These are phyloP conservation scores for Coelastrella sp. DNA, from an alignment of 139 green algal species.

Conservation along the genomic window DNA sequence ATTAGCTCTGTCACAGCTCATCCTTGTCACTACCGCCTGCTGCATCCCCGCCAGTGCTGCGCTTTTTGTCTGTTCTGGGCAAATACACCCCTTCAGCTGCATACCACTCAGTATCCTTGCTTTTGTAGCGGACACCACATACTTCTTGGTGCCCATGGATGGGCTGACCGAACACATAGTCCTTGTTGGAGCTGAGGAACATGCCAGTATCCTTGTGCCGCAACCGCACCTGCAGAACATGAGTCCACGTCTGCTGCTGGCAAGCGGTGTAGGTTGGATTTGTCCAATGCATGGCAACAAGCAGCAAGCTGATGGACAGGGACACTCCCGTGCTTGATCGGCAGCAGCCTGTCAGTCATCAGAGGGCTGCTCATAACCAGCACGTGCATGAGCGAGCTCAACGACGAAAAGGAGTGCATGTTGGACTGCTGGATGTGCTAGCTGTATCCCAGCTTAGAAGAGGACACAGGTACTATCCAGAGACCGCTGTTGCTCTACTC, in stretches of 20 bases:
- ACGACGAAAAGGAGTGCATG: too few species aligned
- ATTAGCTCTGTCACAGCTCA: background rate
- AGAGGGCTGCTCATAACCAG: too few species aligned
- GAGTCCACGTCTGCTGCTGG: background rate
- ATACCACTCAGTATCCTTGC: conserved; percentile 72
- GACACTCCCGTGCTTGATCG: too few species aligned
- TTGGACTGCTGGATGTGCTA: too few species aligned
- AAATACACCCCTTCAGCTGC: conserved; percentile 89
- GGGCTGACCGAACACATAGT: conserved; percentile 67
- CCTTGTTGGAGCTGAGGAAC: conserved; percentile 72
- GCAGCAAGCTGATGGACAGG: background rate
- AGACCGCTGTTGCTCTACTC: too few species aligned
- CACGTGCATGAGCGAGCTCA: too few species aligned
- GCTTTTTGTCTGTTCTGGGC: conserved; percentile 49
- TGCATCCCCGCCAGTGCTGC: background rate
- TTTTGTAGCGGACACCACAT: conserved; percentile 56
- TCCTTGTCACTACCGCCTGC: background rate
- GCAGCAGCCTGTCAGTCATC: too few species aligned
- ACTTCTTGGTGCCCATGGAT: conserved; percentile 90
- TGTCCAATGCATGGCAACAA: background rate
- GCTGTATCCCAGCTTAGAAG: too few species aligned
- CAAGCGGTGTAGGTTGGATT: background rate
- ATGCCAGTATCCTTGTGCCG: conserved; percentile 80
- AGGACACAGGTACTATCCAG: too few species aligned
- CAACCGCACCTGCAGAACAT: conserved; percentile 65